Evolutionary conservation across 805 yeast species (phyloP), one percentile per base, ranked within the genome.

Genomic region (Starmerella floris): DNA sequence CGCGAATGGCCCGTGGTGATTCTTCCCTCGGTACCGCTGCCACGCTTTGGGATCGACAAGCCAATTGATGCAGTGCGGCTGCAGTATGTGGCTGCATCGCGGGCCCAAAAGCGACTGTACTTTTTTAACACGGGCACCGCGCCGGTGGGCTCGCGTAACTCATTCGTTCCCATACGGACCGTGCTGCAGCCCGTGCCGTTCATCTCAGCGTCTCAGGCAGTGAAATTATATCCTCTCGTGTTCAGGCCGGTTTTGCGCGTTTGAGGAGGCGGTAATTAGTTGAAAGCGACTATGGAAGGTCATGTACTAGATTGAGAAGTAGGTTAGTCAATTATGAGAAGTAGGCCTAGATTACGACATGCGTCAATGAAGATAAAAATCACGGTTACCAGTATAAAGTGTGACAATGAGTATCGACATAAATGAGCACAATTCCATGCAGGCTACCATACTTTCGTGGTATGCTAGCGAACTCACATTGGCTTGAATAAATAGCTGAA

Each of bases 81-180:
- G 28, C 46, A 53, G 15, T 58, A 56, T 27, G 62, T 58, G 2
- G 60, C 53, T 1, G 43, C 53, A 6, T 51, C 60, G 5, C 42
- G 62, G 13, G 61, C 62, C 9, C 45, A 43, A 23, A 30, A 42
- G n/a, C 32, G 25, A 27, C 43, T 52, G 26, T 41, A 35, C 23
- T 42, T 37, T 23, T 21, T 36, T 16, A 34, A 37, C 28, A 35
- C 28, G 15, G 46, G 46, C 10, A 20, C 35, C 11, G 11, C 32
- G 11, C 8, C 23, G 11, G 25, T 30, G 2, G 33, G 39, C 17
- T 27, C 25, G 21, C 26, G 39, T 16, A 35, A 37, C 35, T 41
- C 39, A 20, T 41, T 35, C 19, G 35, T 30, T n/a, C 36, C 36
- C 16, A 26, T 33, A 10, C 34, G 36, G 15, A 34, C 31, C 2